These are phyloP conservation scores for Parathielavia hyrcaniae DNA, from an alignment of 495 filamentous ascomycete species.

Conservation along the genomic window DNA sequence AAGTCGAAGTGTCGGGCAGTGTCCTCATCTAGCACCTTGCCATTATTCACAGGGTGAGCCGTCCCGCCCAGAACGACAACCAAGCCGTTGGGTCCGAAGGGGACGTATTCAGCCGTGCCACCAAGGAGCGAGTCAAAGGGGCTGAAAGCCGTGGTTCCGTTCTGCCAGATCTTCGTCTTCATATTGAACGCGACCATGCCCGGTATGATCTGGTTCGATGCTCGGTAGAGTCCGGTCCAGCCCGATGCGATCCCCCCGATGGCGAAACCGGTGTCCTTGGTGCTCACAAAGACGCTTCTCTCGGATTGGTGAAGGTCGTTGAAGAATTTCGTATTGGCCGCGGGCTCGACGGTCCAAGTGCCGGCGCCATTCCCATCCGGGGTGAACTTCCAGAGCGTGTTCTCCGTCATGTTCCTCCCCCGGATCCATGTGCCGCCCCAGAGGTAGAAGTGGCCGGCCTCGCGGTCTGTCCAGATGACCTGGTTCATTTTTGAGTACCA, in stretches of 20 bases:
- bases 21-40: background rate
- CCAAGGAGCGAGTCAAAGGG: slow-evolving; percentile 11
- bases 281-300: slow-evolving; percentile 4
- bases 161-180: slow-evolving; percentile 17
- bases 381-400: slow-evolving; percentile 32
- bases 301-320: slow-evolving; percentile 5
- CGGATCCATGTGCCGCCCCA: slow-evolving; percentile 32
- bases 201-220: slow-evolving; percentile 12
- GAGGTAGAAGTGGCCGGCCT: slow-evolving; percentile 28
- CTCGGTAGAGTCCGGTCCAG: slow-evolving; percentile 7
- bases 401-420: slow-evolving; percentile 17
- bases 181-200: slow-evolving; percentile 24
- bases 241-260: slow-evolving; percentile 17
- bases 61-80: slow-evolving; percentile 35
- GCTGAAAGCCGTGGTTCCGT: slow-evolving; percentile 15
- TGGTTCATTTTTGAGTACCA: slow-evolving; percentile 21
- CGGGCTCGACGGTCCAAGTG: slow-evolving; percentile 25
- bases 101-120: slow-evolving; percentile 30
- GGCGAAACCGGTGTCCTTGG: slow-evolving; percentile 9
- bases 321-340: slow-evolving; percentile 8
- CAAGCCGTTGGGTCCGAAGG: slow-evolving; percentile 29
- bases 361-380: slow-evolving; percentile 35
- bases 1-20: slow-evolving; percentile 13
- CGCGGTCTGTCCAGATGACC: slow-evolving; percentile 28
- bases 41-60: slow-evolving; percentile 18